Conservation (phyloP, 2,329 filamentous ascomycete genomes). For the Monosporascus sp. region DNA sequence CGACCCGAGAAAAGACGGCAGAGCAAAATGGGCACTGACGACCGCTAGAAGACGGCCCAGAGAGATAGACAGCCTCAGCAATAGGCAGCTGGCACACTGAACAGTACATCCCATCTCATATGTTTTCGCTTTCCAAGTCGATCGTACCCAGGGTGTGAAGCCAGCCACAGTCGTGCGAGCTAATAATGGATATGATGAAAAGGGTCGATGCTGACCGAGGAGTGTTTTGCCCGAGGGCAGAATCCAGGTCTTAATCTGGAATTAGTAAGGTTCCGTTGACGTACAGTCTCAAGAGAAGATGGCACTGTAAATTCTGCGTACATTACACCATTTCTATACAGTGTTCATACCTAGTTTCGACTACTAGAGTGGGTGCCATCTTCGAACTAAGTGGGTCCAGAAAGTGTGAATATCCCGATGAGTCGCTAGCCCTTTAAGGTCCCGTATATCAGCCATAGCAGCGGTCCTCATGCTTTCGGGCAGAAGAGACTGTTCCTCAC, state of each 20-base stretch:
- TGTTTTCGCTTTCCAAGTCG: background rate
- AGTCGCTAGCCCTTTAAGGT: background rate
- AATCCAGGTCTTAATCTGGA: background rate
- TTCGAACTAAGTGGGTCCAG: slow-evolving; percentile 1
- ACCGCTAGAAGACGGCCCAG: background rate
- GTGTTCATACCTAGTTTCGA: background rate
- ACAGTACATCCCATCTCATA: background rate
- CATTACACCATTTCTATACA: background rate
- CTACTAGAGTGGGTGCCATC: background rate
- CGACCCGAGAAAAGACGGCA: slow-evolving; percentile 2
- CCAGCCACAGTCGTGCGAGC: background rate
- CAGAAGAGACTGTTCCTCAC: background rate
- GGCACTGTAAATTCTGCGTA: background rate
- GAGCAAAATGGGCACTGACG: slow-evolving; percentile 4
- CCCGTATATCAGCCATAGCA: background rate
- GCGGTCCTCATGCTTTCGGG: background rate
- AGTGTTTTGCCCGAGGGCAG: slow-evolving; percentile 5
- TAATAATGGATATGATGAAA: background rate
- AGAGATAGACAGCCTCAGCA: background rate
- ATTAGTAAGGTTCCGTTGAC: background rate
- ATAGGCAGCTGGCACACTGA: background rate
- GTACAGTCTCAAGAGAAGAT: background rate
- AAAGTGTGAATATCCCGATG: slow-evolving; percentile 9
- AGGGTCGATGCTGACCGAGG: background rate
- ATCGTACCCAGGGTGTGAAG: background rate